Evolutionary conservation across 345 rosid species (phyloP).

Genomic region (Brassica incana): DNA sequence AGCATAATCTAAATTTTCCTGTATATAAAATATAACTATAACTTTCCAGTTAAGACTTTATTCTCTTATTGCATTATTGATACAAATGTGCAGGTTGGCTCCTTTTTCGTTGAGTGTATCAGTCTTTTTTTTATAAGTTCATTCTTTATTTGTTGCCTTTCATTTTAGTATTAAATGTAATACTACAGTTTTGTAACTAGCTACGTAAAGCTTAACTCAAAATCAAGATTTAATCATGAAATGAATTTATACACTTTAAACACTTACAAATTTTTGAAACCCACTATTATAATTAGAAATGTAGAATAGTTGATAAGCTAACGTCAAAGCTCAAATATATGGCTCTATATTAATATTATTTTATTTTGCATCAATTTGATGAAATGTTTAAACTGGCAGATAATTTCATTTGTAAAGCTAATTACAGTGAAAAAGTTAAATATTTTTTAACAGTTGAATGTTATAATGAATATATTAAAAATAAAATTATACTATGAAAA

Average conservation of each 20-base stretch:
- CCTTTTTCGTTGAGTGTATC: slow-evolving; percentile 5
- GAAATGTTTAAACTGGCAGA: not conserved
- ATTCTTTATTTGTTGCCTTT: slow-evolving; percentile 6
- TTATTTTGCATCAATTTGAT: not conserved
- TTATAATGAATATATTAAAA: too few relatives aligned
- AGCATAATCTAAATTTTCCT: slow-evolving; percentile 19
- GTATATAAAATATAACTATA: not conserved
- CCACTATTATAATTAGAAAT: not conserved
- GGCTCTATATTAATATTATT: not conserved
- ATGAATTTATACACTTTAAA: not conserved
- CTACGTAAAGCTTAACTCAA: not conserved
- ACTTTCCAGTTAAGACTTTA: slow-evolving; percentile 5
- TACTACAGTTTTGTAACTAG: not conserved
- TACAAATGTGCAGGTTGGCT: slow-evolving; percentile 24
- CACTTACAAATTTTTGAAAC: not conserved
- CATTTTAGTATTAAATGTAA: not conserved
- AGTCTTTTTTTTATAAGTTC: too few relatives aligned
- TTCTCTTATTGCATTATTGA: slow-evolving; percentile 11
- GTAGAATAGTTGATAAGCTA: not conserved
- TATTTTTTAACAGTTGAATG: not conserved
- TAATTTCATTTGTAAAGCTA: not conserved
- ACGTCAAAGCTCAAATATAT: not conserved
- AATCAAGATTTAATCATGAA: not conserved
- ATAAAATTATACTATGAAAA: not conserved
- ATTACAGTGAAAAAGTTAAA: not conserved